Conservation (phyloP, 352 stramenopile species). For the Phytopythium montanum region DNA sequence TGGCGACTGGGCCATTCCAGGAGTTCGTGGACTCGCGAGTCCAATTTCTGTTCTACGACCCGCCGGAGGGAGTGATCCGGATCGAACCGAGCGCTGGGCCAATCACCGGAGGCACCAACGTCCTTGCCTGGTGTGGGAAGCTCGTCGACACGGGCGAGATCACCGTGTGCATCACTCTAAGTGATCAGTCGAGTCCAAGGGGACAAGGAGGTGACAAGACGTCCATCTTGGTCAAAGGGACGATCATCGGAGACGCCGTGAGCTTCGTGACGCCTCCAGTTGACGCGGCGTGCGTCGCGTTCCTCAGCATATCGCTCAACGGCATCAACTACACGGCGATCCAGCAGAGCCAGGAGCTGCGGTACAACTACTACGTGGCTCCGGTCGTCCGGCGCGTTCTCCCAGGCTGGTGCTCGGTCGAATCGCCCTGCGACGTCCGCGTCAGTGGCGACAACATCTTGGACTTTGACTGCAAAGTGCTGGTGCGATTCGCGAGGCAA, state of each 20-base stretch:
- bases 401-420: slow-evolving; percentile 41
- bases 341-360: slow-evolving; percentile 33
- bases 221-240: slow-evolving; percentile 36
- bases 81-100: slow-evolving; percentile 59
- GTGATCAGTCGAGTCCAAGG: background rate
- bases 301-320: slow-evolving; percentile 69
- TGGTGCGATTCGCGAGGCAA: slow-evolving; percentile 47
- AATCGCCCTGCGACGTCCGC: slow-evolving; percentile 25
- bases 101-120: slow-evolving; percentile 44
- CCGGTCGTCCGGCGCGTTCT: slow-evolving; percentile 48
- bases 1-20: slow-evolving; percentile 16
- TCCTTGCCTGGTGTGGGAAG: slow-evolving; percentile 51
- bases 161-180: slow-evolving; percentile 39
- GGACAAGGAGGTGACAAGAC: background rate
- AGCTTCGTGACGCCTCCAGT: slow-evolving; percentile 46
- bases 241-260: slow-evolving; percentile 59
- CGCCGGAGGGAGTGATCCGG: slow-evolving; percentile 52
- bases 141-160: slow-evolving; percentile 71
- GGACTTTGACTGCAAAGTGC: slow-evolving; percentile 43
- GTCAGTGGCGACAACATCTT: slow-evolving; percentile 47
- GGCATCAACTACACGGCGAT: slow-evolving; percentile 69
- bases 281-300: slow-evolving; percentile 27
- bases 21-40: slow-evolving; percentile 43
- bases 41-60: slow-evolving; percentile 74
- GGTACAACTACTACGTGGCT: slow-evolving; percentile 56